A percentile compares a stretch with the other conserved stretches of the same genome.
Conservation (phyloP, 192 early-diverging fungal genomes). For the Coemansia sp. region DNA sequence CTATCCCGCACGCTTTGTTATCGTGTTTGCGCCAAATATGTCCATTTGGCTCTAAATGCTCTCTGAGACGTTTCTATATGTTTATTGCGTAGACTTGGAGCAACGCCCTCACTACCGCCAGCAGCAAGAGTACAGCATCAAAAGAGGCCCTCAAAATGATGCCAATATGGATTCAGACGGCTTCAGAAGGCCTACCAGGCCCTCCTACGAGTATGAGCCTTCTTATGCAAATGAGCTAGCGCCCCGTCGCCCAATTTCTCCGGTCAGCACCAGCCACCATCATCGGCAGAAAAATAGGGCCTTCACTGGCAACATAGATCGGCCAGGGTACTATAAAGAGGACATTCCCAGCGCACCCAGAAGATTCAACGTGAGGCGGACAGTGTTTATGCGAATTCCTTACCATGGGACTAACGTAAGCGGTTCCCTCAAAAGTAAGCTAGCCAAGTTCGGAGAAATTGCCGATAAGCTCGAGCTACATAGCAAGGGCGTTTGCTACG, state of each 20-base stretch:
- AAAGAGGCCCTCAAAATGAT: conserved; percentile 3
- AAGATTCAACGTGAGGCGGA: conserved; percentile 19
- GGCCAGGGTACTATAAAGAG: conserved; percentile 10
- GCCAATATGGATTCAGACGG: background rate
- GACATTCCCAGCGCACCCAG: conserved; percentile 11
- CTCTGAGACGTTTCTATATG: background rate
- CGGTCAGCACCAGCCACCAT: background rate
- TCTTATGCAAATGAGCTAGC: conserved; percentile 1
- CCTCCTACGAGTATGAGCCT: background rate
- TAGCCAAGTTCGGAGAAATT: conserved; percentile 36
- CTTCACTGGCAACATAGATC: background rate
- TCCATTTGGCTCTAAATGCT: background rate
- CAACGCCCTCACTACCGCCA: background rate
- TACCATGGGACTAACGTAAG: background rate
- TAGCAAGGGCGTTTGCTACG: conserved; percentile 34
- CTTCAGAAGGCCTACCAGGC: background rate
- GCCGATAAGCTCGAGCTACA: conserved; percentile 19
- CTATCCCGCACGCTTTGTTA: background rate
- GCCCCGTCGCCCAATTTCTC: background rate
- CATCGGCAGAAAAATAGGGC: background rate
- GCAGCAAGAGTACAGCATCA: background rate
- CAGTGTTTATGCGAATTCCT: conserved; percentile 30
- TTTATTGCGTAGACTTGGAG: background rate
- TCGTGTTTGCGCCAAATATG: background rate
- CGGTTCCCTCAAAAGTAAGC: conserved; percentile 12